phyloP scores from a whole-genome alignment of 139 green algal genomes.

The Chlamydomonas schloesseri region DNA sequence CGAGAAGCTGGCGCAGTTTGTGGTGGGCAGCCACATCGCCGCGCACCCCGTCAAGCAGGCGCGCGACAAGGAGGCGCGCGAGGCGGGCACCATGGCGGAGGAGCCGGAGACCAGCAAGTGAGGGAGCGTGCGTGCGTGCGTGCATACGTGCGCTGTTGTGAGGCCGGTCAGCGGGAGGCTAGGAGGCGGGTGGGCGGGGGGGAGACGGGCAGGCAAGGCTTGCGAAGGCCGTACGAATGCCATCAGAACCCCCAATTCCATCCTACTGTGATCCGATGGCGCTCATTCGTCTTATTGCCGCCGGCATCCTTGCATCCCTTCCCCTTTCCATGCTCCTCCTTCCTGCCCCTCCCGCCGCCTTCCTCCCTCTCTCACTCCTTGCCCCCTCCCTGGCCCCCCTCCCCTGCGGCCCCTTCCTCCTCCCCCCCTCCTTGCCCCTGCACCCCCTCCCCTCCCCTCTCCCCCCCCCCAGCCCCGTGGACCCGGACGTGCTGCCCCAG shows the following conservation, averaged over 20 bases:
- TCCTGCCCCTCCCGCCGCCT: too few relatives aligned
- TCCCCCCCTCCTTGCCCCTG: not conserved
- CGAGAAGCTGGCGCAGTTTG: conserved; percentile 93
- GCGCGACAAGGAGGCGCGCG: conserved; percentile 32
- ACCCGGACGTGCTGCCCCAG: conserved; percentile 85
- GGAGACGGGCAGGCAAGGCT: too few relatives aligned
- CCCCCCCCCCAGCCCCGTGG: conserved; percentile 14
- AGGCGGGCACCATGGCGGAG: conserved; percentile 22
- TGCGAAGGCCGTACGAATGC: too few relatives aligned
- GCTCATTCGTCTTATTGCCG: too few relatives aligned
- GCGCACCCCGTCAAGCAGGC: conserved; percentile 79
- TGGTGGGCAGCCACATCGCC: conserved; percentile 88
- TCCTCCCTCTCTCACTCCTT: too few relatives aligned
- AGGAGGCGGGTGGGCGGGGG: not conserved
- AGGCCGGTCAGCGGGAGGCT: not conserved
- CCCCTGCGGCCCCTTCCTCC: not conserved
- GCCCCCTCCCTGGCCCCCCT: too few relatives aligned
- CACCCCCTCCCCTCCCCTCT: not conserved
- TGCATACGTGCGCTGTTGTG: not conserved
- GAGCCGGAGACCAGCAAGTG: conserved; percentile 24
- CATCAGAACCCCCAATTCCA: too few relatives aligned
- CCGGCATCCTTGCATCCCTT: too few relatives aligned
- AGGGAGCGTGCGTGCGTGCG: not conserved
- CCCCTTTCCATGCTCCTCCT: too few relatives aligned
- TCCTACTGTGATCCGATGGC: too few relatives aligned